Conservation (phyloP, 805 yeast species). For the Wickerhamomyces mucosus region DNA sequence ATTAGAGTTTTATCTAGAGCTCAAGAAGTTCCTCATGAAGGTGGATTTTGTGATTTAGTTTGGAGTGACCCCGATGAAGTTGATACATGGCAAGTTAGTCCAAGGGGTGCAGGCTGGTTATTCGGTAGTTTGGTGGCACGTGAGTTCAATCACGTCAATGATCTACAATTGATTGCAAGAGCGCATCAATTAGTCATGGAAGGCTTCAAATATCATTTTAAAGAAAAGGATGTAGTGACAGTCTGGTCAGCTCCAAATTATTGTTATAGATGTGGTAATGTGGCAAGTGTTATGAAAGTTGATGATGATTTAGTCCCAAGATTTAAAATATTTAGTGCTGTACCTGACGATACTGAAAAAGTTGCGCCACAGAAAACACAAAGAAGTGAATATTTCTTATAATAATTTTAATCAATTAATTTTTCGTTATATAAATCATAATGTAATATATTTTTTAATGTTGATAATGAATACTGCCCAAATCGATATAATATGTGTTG, state of each 20-base stretch:
- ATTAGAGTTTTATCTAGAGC: constrained; percentile 90
- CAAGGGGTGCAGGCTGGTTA: constrained; percentile 98
- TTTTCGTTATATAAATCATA: no score
- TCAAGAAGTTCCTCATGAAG: constrained; percentile 98
- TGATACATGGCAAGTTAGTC: constrained; percentile 96
- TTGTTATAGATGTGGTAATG: constrained; percentile 96
- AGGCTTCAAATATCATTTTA: constrained; percentile 93
- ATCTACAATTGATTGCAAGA: constrained; percentile 79
- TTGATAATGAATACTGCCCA: no score
- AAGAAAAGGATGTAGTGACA: constrained; percentile 92
- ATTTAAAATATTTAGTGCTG: constrained; percentile 92
- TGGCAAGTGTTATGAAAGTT: constrained; percentile 95
- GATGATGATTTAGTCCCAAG: constrained; percentile 81
- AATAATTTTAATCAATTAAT: constrained; percentile 2
- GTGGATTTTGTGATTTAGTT: constrained; percentile 94
- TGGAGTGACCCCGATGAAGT: constrained; percentile 99
- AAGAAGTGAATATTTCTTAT: constrained; percentile 25
- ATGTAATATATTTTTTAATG: no score
- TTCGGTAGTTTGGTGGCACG: constrained; percentile 91
- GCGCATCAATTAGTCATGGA: constrained; percentile 99
- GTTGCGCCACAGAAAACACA: constrained; percentile 25
- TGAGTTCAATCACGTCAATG: constrained; percentile 93
- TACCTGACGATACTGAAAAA: constrained; percentile 60
- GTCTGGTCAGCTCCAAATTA: constrained; percentile 98
- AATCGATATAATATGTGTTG: no score